phyloP scores from a whole-genome alignment of 768 basidiomycete species.

The Xerocomus brunneocitrinus region DNA sequence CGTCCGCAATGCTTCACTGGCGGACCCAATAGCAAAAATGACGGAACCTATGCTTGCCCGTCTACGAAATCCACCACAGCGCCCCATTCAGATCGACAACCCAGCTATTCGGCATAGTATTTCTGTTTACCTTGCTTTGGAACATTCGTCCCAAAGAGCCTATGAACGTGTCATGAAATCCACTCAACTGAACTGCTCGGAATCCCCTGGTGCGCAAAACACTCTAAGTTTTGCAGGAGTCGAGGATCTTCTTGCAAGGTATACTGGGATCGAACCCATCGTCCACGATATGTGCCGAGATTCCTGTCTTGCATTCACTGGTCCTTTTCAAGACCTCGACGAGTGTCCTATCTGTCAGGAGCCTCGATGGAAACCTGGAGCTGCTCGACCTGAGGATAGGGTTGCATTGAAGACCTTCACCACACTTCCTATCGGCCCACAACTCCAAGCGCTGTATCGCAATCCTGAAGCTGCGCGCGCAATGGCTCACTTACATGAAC shows the following conservation, averaged over 20 bases:
- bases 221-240: neutral
- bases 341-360: neutral
- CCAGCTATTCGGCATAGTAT: neutral
- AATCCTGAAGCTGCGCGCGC: neutral
- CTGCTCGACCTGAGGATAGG: no score
- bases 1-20: neutral
- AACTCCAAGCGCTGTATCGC: neutral
- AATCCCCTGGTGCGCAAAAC: neutral
- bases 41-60: neutral
- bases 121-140: neutral
- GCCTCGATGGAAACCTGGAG: no score
- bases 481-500: neutral
- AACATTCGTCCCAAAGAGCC: neutral
- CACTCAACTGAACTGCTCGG: neutral
- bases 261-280: neutral
- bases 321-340: neutral
- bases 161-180: neutral
- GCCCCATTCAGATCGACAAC: neutral
- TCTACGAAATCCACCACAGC: neutral
- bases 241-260: neutral
- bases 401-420: neutral
- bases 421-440: neutral
- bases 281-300: conserved; percentile 1
- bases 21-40: neutral
- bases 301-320: neutral